A percentile compares a stretch with the other conserved stretches of the same genome.
These are phyloP conservation scores for Exophiala aquamarina DNA, from an alignment of 2,329 filamentous ascomycete species.

Conservation along the genomic window DNA sequence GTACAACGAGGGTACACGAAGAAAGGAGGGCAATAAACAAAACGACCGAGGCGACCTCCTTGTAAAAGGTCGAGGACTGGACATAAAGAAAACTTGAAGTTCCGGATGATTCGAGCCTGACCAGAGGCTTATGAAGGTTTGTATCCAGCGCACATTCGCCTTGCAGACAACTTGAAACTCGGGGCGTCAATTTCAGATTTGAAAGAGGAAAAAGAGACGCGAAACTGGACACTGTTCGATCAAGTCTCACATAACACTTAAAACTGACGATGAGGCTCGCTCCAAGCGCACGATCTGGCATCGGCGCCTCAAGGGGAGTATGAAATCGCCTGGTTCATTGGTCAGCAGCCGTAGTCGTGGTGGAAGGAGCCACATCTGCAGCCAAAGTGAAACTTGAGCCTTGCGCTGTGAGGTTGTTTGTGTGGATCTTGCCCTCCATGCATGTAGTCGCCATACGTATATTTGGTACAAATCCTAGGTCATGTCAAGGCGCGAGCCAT, in stretches of 20 bases:
- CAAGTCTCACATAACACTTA: slow-evolving; percentile 7
- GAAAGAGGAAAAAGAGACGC: slow-evolving; percentile 17
- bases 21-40: slow-evolving; percentile 4
- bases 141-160: slow-evolving; percentile 18
- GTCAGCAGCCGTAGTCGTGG: slow-evolving; percentile 3
- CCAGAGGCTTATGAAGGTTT: slow-evolving; percentile 22
- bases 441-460: slow-evolving; percentile 12
- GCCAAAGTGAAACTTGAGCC: slow-evolving; percentile 21
- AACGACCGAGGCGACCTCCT: slow-evolving; percentile 15
- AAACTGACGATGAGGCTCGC: slow-evolving; percentile 4
- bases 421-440: slow-evolving; percentile 5
- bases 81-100: slow-evolving; percentile 16
- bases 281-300: slow-evolving; percentile 11
- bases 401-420: slow-evolving; percentile 5
- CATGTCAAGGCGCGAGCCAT: slow-evolving; percentile 15
- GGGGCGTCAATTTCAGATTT: slow-evolving; percentile 28
- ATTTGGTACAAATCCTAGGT: slow-evolving; percentile 15
- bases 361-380: slow-evolving; percentile 7
- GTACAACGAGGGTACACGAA: slow-evolving; percentile 12
- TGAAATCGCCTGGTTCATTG: slow-evolving; percentile 10
- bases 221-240: slow-evolving; percentile 11
- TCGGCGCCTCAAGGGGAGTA: slow-evolving; percentile 16
- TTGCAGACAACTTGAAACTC: slow-evolving; percentile 18
- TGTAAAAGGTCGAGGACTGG: slow-evolving; percentile 14
- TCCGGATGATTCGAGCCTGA: slow-evolving; percentile 21